Conservation (phyloP, 495 filamentous ascomycete species). For the Terfezia claveryi region DNA sequence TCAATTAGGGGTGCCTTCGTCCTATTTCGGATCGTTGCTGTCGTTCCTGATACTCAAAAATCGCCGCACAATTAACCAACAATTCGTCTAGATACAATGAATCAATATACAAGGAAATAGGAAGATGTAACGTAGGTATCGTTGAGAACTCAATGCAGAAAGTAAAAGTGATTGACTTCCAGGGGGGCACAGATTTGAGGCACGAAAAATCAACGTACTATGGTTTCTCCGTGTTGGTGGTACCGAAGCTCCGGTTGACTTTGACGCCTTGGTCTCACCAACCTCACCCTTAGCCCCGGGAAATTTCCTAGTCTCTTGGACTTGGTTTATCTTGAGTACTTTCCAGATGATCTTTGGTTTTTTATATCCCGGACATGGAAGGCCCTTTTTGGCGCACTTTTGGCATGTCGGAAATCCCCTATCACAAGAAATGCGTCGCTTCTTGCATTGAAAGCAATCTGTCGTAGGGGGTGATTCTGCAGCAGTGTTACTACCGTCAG, state of each 20-base stretch:
- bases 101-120: background rate
- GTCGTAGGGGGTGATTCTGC: background rate
- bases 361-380: background rate
- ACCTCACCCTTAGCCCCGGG: background rate
- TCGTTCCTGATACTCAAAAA: background rate
- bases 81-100: background rate
- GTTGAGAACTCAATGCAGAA: background rate
- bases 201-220: too few relatives aligned
- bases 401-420: background rate
- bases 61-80: background rate
- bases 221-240: too few relatives aligned
- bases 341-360: background rate
- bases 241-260: too few relatives aligned
- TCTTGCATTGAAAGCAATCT: background rate
- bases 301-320: background rate
- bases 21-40: background rate
- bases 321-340: background rate
- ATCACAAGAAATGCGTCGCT: background rate
- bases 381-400: background rate
- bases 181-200: background rate
- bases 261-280: background rate
- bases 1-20: background rate
- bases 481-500: too few relatives aligned
- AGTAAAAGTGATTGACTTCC: background rate
- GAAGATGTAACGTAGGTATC: background rate